These are phyloP conservation scores for Solanum bukasovii DNA, from an alignment of 257 asterid species.

Conservation along the genomic window DNA sequence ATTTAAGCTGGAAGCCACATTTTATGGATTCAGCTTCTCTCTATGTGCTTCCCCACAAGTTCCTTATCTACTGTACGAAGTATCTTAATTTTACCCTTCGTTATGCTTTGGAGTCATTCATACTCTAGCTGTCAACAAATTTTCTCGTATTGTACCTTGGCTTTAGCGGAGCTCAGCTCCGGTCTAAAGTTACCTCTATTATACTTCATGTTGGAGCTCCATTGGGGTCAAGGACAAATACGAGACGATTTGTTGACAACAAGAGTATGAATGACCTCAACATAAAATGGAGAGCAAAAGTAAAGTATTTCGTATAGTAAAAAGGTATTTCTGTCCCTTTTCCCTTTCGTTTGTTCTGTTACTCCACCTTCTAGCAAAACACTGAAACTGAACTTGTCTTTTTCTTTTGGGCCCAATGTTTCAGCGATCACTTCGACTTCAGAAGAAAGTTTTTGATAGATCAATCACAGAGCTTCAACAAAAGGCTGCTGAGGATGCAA, in stretches of 20 bases:
- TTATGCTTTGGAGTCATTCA: neutral
- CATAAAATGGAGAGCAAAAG: neutral
- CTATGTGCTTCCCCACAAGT: neutral
- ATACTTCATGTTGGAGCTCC: neutral
- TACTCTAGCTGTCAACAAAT: neutral
- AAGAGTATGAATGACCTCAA: neutral
- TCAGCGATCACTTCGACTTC: slow-evolving; percentile 66
- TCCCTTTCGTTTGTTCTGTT: neutral
- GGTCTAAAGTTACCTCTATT: neutral
- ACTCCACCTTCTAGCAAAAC: neutral
- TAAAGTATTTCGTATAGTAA: neutral
- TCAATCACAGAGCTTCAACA: slow-evolving; percentile 61
- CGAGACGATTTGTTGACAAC: neutral
- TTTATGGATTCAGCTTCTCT: neutral
- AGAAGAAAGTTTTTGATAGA: slow-evolving; percentile 60
- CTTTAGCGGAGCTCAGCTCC: neutral
- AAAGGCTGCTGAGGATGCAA: slow-evolving; percentile 44
- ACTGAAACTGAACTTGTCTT: neutral
- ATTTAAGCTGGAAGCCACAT: neutral
- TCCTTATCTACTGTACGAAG: neutral
- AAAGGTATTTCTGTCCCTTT: neutral
- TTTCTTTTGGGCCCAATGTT: neutral
- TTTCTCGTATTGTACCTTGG: neutral
- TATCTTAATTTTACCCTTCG: neutral
- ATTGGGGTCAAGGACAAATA: neutral